Conservation (phyloP, 257 asterid species). For the Euphrasia confusa region DNA sequence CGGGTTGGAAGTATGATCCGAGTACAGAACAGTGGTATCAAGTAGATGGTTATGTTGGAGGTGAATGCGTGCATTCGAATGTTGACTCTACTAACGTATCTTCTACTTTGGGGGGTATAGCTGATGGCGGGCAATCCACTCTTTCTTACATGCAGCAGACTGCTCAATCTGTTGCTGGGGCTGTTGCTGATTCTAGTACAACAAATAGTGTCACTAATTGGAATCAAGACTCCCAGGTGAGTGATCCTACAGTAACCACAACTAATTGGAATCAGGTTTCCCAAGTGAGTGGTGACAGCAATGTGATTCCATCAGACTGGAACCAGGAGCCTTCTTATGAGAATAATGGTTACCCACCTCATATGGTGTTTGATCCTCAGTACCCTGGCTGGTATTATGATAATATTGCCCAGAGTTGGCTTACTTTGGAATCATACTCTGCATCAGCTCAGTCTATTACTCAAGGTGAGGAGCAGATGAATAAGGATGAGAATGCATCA, state of each 20-base stretch:
- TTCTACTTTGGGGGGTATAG: slow-evolving; percentile 38
- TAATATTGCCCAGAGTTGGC: slow-evolving; percentile 66
- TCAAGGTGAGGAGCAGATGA: slow-evolving; percentile 45
- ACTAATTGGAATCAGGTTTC: slow-evolving; percentile 55
- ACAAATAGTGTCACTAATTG: slow-evolving; percentile 45
- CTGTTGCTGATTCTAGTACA: slow-evolving; percentile 46
- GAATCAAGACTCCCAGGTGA: slow-evolving; percentile 41
- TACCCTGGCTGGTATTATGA: slow-evolving; percentile 96
- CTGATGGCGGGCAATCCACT: slow-evolving; percentile 43
- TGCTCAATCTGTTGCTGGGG: slow-evolving; percentile 49
- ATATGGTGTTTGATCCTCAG: slow-evolving; percentile 90
- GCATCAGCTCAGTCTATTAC: slow-evolving; percentile 42
- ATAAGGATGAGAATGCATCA: slow-evolving; percentile 39
- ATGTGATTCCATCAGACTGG: slow-evolving; percentile 40
- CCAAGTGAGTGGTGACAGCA: slow-evolving; percentile 32
- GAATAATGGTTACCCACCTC: slow-evolving; percentile 70
- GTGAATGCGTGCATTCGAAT: slow-evolving; percentile 32
- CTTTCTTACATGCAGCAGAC: slow-evolving; percentile 72
- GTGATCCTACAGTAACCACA: slow-evolving; percentile 31
- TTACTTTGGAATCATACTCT: slow-evolving; percentile 49
- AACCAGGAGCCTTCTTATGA: slow-evolving; percentile 34
- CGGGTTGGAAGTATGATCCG: slow-evolving; percentile 83
- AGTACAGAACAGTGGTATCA: slow-evolving; percentile 86
- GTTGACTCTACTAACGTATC: slow-evolving; percentile 30
- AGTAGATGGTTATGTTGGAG: slow-evolving; percentile 44